Evolutionary conservation across 331 rosid species (phyloP), one percentile per base, ranked within the genome.

Genomic region (Acacia pycnantha): DNA sequence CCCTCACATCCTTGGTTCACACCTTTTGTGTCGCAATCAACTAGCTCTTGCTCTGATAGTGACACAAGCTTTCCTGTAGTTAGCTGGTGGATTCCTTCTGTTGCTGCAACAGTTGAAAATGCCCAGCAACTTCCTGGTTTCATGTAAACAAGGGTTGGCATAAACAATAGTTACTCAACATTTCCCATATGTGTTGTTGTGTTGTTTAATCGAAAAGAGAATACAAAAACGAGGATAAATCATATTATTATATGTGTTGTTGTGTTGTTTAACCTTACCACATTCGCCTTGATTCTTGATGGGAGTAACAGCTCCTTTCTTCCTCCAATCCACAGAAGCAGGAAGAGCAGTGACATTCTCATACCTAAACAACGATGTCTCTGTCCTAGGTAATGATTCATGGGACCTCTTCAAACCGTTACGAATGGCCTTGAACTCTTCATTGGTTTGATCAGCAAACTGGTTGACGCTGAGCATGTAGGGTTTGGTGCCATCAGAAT

Each of bases 241-340:
- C 11, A 65, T n/a, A n/a, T 65, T 12, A 29, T 1, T 22, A 26
- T 21, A 19, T 15, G 0, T 50, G 21, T 50, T 50, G 15, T 13
- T 50, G n/a, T 50, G 56, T 50, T 66, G 11, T 37, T 37, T 66
- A 24, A 59, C 24, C 48, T 67, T 88, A 89, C 92, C 90, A 56
- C 92, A 87, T 29, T 65, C 33, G 31, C 90, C 89, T 77, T 89
- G 87, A 67, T 89, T 53, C 81, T 87, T 85, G 81, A 87, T 21
- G 2, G 83, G 85, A 48, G 92, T 84, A 37, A 86, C 89, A 12
- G 87, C 87, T 67, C 81, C 90, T 41, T 77, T 80, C 51, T 74
- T 43, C 66, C 86, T 82, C 92, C 92, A 89, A 47, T 85, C 87
- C 47, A 89, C 35, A 14, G 73, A 47, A 12, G 76, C 18, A 19